Evolutionary conservation across 768 basidiomycete genomes (phyloP), one percentile per base, ranked within the genome.

Genomic region (Mycena rebaudengoi): DNA sequence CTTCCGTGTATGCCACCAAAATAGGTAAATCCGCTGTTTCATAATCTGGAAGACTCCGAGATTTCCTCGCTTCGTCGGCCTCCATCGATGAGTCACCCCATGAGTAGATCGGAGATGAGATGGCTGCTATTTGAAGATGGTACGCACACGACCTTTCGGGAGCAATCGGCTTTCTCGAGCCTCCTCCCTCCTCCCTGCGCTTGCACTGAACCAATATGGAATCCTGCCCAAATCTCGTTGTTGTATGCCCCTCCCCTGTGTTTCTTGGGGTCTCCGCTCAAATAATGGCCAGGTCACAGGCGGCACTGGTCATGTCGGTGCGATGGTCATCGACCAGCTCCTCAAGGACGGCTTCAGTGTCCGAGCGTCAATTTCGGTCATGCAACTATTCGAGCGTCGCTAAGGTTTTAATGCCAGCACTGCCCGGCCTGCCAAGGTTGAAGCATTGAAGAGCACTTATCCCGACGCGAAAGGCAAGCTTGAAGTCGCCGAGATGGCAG

Each of bases 261-360:
- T 26, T 32, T 32, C 14, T n/a, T 26, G 3, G 5, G 21, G 11
- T 35, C n/a, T 12, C 4, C 30, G 35, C n/a, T 37, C 35, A 37
- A 56, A 13, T 13, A 3, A 14, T 18, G 26, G 18, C 44, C 14
- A 60, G 58, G 58, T 60, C 2, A 60, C 58, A 5, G 58, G 58
- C 14, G 58, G 58, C 28, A 50, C 58, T 13, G 48, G 58, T 11
- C 29, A 60, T 30, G 45, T 58, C 8, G 56, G 56, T 11, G 33
- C 56, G 16, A 49, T 39, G 56, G 28, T 58, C 46, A 58, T 58
- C 46, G 20, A 49, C 26, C n/a, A 58, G 7, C 56, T 58, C 11
- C 56, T 58, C 56, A 49, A 58, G 37, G 45, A 37, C 2, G 46
- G 46, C 20, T 58, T 43, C 26, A 49, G 26, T 21, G 56, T 58